These are phyloP conservation scores for Ophiostoma sp. DNA, from an alignment of 2,329 filamentous ascomycete species.

Conservation along the genomic window DNA sequence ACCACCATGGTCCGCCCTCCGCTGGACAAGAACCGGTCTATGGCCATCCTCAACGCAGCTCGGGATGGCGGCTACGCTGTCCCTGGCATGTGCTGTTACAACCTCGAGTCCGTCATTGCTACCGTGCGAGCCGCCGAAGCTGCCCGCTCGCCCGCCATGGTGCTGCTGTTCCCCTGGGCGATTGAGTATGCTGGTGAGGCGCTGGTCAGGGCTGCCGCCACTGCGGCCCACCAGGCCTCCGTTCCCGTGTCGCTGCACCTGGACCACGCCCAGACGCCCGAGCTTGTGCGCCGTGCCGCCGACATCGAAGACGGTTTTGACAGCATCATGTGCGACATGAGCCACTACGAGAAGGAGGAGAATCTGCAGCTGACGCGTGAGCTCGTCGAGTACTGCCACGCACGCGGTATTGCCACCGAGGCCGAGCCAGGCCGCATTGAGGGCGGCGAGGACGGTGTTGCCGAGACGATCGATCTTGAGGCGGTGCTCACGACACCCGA, in stretches of 20 bases:
- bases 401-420: constrained; percentile 59
- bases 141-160: constrained; percentile 61
- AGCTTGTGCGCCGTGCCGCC: constrained; percentile 55
- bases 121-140: constrained; percentile 63
- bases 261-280: constrained; percentile 60
- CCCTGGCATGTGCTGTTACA: constrained; percentile 48
- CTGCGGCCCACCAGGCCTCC: constrained; percentile 49
- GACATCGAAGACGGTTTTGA: constrained; percentile 58
- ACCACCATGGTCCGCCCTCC: constrained; percentile 35
- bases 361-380: constrained; percentile 58
- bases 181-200: constrained; percentile 57
- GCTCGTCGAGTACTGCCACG: constrained; percentile 58
- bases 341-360: constrained; percentile 62
- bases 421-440: constrained; percentile 58
- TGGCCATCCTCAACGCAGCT: constrained; percentile 53
- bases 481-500: constrained; percentile 58
- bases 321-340: constrained; percentile 70
- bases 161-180: constrained; percentile 70
- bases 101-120: constrained; percentile 46
- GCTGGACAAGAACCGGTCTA: constrained; percentile 45
- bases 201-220: constrained; percentile 51
- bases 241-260: constrained; percentile 60
- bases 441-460: constrained; percentile 64
- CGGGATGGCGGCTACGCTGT: constrained; percentile 52
- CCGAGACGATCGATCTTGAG: constrained; percentile 48